phyloP scores from a whole-genome alignment of 2,329 filamentous ascomycete species.

The Periconia digitata region DNA sequence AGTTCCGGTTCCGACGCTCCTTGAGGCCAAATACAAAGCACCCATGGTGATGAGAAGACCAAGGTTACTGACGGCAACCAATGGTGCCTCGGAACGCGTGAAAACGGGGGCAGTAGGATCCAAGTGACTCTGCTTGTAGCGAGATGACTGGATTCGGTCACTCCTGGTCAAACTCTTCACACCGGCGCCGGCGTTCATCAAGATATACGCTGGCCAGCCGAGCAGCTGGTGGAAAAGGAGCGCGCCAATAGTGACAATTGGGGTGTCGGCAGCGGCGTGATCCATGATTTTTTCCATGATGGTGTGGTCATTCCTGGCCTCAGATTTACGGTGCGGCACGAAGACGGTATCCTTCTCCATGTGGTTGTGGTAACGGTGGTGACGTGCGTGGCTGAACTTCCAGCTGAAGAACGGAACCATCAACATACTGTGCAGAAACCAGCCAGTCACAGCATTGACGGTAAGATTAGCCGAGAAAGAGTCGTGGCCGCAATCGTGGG shows the following conservation, averaged over 20 bases:
- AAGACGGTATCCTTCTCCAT: conserved; percentile 63
- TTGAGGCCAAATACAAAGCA: not conserved
- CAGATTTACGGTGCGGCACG: conserved; percentile 27
- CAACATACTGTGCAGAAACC: conserved; percentile 65
- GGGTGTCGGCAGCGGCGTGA: conserved; percentile 59
- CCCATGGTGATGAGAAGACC: conserved; percentile 15
- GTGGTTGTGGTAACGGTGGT: conserved; percentile 69
- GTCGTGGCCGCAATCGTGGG: conserved; percentile 71
- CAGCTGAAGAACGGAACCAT: conserved; percentile 73
- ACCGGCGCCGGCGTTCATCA: conserved; percentile 53
- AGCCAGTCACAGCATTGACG: conserved; percentile 65
- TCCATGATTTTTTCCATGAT: conserved; percentile 36
- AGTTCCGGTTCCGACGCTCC: not conserved
- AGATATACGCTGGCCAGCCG: conserved; percentile 66
- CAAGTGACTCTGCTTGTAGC: conserved; percentile 25
- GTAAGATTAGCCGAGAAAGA: conserved; percentile 61
- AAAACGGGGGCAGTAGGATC: conserved; percentile 21
- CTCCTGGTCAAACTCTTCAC: conserved; percentile 15
- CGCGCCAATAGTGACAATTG: conserved; percentile 56
- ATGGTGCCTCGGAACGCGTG: conserved; percentile 18
- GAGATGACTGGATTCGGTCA: not conserved
- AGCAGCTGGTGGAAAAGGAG: conserved; percentile 65
- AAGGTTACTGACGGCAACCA: conserved; percentile 20
- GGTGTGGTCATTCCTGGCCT: conserved; percentile 8
- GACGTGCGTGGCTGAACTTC: conserved; percentile 70